phyloP scores from a whole-genome alignment of 805 yeast genomes.

The Cyberlindnera xylosilytica region DNA sequence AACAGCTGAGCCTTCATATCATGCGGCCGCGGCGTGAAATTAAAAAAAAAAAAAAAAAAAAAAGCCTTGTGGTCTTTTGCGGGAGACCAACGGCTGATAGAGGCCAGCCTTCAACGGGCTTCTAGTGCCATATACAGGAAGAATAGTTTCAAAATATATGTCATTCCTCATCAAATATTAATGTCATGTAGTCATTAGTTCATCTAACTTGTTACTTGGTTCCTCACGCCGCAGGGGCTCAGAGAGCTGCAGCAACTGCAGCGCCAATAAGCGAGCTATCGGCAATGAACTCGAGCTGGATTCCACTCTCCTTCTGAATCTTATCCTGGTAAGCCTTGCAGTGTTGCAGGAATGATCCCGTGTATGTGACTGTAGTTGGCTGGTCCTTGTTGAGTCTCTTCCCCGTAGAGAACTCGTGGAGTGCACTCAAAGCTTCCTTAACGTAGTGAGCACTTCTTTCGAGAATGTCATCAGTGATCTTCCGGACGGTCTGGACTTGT shows the following conservation, averaged over 20 bases:
- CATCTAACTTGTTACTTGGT: too few relatives aligned
- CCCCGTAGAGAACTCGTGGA: constrained; percentile 9
- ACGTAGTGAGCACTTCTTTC: constrained; percentile 10
- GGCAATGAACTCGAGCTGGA: constrained; percentile 38
- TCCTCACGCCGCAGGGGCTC: background rate
- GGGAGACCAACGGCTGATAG: too few relatives aligned
- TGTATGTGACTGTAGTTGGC: constrained; percentile 39
- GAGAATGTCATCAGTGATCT: background rate
- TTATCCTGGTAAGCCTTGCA: constrained; percentile 33
- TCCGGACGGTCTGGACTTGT: background rate
- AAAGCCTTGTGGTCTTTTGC: too few relatives aligned
- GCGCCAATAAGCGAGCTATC: constrained; percentile 52
- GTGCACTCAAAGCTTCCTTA: constrained; percentile 5
- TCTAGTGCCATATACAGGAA: too few relatives aligned
- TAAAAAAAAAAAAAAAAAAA: too few relatives aligned
- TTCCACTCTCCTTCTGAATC: constrained; percentile 29
- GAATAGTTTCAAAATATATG: too few relatives aligned
- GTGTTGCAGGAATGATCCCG: constrained; percentile 49
- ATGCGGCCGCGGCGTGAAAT: too few relatives aligned
- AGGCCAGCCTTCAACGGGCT: too few relatives aligned
- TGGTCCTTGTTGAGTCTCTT: background rate
- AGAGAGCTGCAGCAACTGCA: constrained; percentile 43
- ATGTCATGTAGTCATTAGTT: too few relatives aligned
- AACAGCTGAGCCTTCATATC: too few relatives aligned
- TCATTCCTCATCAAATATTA: too few relatives aligned